Evolutionary conservation across 768 basidiomycete species (phyloP).

Genomic region (Lentinula raphanica): DNA sequence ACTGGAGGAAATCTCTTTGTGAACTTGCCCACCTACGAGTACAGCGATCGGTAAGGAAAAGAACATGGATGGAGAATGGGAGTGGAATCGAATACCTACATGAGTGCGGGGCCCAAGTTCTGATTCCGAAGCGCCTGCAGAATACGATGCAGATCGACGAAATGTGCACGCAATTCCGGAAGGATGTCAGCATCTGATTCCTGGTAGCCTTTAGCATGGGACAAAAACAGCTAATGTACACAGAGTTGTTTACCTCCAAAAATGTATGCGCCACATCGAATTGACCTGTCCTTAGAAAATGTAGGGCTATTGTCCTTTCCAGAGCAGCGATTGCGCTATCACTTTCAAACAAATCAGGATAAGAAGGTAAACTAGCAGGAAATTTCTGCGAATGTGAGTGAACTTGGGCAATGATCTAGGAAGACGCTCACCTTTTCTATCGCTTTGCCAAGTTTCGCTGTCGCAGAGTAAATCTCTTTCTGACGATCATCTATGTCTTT

Average conservation of each 20-base stretch:
- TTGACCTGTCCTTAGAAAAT: constrained; percentile 77
- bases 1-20: constrained; percentile 60
- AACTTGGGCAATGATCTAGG: neutral
- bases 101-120: constrained; percentile 73
- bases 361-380: constrained; percentile 55
- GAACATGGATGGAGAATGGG: constrained; percentile 7
- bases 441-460: constrained; percentile 77
- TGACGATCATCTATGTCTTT: constrained; percentile 83
- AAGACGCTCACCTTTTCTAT: constrained; percentile 72
- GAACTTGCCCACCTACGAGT: constrained; percentile 68
- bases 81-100: constrained; percentile 38
- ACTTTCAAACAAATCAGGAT: constrained; percentile 63
- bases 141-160: constrained; percentile 68
- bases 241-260: constrained; percentile 45
- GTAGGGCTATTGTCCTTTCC: constrained; percentile 66
- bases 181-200: constrained; percentile 63
- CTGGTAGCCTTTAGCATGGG: constrained; percentile 32
- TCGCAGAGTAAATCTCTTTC: constrained; percentile 79
- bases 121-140: constrained; percentile 59
- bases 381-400: constrained; percentile 43
- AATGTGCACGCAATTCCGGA: constrained; percentile 45
- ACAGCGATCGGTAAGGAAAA: neutral
- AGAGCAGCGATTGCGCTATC: constrained; percentile 53
- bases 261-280: constrained; percentile 75
- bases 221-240: constrained; percentile 1